These are phyloP conservation scores for Colletotrichum orchidophilum DNA, from an alignment of 2,329 filamentous ascomycete species.

Conservation along the genomic window DNA sequence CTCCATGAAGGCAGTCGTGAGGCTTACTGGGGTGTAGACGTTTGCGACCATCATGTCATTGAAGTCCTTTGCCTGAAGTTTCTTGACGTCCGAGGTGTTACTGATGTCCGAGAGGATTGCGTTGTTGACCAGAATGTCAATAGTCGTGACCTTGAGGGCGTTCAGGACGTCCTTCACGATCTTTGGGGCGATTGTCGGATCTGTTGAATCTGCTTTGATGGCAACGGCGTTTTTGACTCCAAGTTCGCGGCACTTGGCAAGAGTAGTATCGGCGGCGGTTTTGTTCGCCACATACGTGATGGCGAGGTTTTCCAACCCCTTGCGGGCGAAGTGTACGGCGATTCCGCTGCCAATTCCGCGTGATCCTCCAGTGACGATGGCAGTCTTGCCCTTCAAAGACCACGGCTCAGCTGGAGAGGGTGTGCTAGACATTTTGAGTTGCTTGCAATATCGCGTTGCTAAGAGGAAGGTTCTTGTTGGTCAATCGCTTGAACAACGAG, in stretches of 20 bases:
- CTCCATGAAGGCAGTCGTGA: constrained; percentile 41
- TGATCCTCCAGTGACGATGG: constrained; percentile 8
- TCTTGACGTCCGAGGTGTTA: neutral
- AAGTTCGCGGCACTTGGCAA: neutral
- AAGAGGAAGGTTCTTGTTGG: too few relatives aligned
- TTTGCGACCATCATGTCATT: constrained; percentile 4
- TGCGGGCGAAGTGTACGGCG: constrained; percentile 3
- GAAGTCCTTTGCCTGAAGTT: neutral
- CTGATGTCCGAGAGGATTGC: neutral
- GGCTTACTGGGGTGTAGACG: constrained; percentile 37
- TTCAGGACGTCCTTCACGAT: neutral
- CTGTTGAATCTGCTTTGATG: constrained; percentile 1
- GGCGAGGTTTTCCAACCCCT: constrained; percentile 12
- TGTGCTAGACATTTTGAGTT: neutral
- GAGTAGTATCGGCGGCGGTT: neutral
- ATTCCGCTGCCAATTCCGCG: constrained; percentile 7
- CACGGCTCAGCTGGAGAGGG: neutral
- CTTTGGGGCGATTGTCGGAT: neutral
- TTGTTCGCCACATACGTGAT: constrained; percentile 12
- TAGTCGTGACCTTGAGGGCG: neutral
- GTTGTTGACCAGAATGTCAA: constrained; percentile 23
- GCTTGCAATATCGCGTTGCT: too few relatives aligned
- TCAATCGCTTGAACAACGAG: neutral
- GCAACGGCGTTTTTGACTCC: neutral
- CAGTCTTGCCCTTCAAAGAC: neutral